Base-by-base conservation (phyloP, 176 grass and related monocot genomes). In the Phragmites australis region DNA sequence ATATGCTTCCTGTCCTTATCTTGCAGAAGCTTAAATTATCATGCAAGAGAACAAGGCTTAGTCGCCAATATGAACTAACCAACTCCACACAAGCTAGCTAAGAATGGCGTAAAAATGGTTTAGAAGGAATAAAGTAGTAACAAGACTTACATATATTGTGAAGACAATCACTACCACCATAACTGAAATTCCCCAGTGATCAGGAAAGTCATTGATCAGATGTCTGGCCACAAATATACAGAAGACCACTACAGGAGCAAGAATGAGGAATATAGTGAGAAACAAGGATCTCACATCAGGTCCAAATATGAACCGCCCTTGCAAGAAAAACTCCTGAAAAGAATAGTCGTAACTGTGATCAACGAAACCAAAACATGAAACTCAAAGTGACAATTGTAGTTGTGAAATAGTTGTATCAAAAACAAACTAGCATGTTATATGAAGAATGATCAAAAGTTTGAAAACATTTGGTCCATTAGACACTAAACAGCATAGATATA, bases 301-400 rank as follows among this genome's bases (percentile, higher is more conserved):
- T 59, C 95, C 95, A 90, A 98, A 98, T 77, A 98, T 94, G 82
- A 98, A 93, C 74, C 95, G 77, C 65, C 95, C 95, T 94, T 87
- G 86, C 79, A 98, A 87, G 55, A 98, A 80, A 81, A 98, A 98
- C 54, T 93, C 88, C 95, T 98, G 88, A 74, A 88, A 88, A 86
- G 6, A 88, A 84, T 27, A 84, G 43, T 26, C 31, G 57, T n/a
- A 54, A 10, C 8, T 69, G 5, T 65, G 51, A 48, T 64, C 3
- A 58, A 53, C 52, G 70, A 42, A 8, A 58, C 5, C 13, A 84
- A 59, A 32, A 59, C 6, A 79, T 66, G 12, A 76, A 66, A 57
- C 16, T 48, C 31, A 25, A 75, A 56, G 19, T 1, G 8, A 37
- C 17, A 53, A 65, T 22, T 72, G 13, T 45, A 77, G 48, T 41